A percentile compares a stretch with the other conserved stretches of the same genome.
phyloP scores from a whole-genome alignment of 2,329 filamentous ascomycete species.

The Sporothrix pallida region DNA sequence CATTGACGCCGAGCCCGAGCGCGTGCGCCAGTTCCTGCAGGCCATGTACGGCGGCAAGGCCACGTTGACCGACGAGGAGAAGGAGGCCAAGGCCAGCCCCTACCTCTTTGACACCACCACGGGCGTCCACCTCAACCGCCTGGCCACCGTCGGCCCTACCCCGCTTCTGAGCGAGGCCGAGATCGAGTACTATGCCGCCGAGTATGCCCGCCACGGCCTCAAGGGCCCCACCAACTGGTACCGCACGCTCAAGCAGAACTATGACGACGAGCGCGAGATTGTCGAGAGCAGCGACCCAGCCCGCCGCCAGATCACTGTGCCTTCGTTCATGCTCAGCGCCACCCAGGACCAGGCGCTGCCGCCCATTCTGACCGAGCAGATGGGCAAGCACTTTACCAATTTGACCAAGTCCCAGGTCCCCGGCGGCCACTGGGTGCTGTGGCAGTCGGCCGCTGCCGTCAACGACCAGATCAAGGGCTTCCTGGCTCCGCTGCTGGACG shows the following conservation, averaged over 20 bases:
- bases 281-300: slow-evolving; percentile 55
- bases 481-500: slow-evolving; percentile 59
- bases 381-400: slow-evolving; percentile 70
- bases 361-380: slow-evolving; percentile 70
- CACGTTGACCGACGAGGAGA: slow-evolving; percentile 47
- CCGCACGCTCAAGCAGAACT: slow-evolving; percentile 73
- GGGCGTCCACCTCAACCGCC: slow-evolving; percentile 68
- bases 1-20: slow-evolving; percentile 60
- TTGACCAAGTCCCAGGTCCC: slow-evolving; percentile 70
- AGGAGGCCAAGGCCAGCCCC: slow-evolving; percentile 47
- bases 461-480: slow-evolving; percentile 73
- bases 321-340: slow-evolving; percentile 77
- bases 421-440: slow-evolving; percentile 81
- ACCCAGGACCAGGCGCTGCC: slow-evolving; percentile 74
- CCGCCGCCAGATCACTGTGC: slow-evolving; percentile 61
- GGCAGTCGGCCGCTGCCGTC: slow-evolving; percentile 71
- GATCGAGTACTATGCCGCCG: slow-evolving; percentile 74
- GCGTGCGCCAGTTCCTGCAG: slow-evolving; percentile 70
- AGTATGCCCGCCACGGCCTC: slow-evolving; percentile 75
- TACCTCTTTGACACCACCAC: slow-evolving; percentile 60
- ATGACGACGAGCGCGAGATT: slow-evolving; percentile 71
- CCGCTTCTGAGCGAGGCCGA: slow-evolving; percentile 70
- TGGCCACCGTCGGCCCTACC: slow-evolving; percentile 62
- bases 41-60: slow-evolving; percentile 70
- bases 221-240: slow-evolving; percentile 90